These are phyloP conservation scores for Cupressus sempervirens DNA, from an alignment of 75 land plant species.

Conservation along the genomic window DNA sequence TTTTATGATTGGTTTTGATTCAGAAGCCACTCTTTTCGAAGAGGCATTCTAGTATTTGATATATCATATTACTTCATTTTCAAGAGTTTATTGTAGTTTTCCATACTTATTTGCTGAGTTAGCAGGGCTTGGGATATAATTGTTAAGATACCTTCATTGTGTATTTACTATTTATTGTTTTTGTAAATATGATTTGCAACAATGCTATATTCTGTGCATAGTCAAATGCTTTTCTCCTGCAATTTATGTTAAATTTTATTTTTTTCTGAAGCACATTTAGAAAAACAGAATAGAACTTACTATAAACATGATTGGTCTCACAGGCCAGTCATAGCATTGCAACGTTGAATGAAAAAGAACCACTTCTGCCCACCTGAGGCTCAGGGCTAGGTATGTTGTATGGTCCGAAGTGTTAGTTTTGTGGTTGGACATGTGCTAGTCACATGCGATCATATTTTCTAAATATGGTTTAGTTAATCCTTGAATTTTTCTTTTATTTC, in stretches of 20 bases:
- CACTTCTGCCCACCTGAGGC: conserved; percentile 14
- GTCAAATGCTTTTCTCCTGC: not conserved
- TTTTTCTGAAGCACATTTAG: not conserved
- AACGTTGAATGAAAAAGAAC: conserved; percentile 11
- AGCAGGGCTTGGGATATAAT: too few relatives aligned
- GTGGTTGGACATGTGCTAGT: not conserved
- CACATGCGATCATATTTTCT: not conserved
- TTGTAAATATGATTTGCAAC: not conserved
- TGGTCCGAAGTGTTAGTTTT: not conserved
- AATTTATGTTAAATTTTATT: not conserved
- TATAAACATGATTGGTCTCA: not conserved
- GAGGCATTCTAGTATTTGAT: not conserved
- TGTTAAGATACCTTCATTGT: not conserved
- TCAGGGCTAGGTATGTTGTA: conserved; percentile 7
- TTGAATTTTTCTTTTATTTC: not conserved
- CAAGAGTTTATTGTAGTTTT: not conserved
- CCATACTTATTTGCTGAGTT: not conserved
- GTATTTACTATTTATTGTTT: not conserved
- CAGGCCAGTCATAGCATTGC: conserved; percentile 8
- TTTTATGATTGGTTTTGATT: not conserved
- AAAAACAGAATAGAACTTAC: not conserved
- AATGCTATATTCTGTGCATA: not conserved
- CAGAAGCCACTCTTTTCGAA: not conserved
- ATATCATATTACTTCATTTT: not conserved
- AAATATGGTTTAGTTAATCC: not conserved